Evolutionary conservation across 169 alveolate species (phyloP), one percentile per base, ranked within the genome.

Genomic region (Plasmodium falciparum): DNA sequence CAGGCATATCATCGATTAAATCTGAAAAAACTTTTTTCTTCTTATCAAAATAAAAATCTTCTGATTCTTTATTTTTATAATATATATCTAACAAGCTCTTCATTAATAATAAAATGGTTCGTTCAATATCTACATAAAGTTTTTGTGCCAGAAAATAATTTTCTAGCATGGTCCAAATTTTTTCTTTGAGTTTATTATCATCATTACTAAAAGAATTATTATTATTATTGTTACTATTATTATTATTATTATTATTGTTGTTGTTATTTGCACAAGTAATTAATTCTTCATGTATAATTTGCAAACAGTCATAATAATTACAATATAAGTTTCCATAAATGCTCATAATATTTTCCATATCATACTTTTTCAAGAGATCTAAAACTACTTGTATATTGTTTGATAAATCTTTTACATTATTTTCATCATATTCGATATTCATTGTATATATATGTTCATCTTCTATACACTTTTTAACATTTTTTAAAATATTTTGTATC

Each of bases 131-230:
- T 54, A 62, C 39, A 69, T 39, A 83, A 63, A 83, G 50, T 12
- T 83, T 83, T 69, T 83, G 67, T 39, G 47, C 13, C 2, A 63
- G 69, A 12, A 83, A 72, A 61, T 83, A 52, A 24, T 83, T 20
- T 83, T 83, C 91, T 26, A 83, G 43, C 15, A 17, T 43, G 13
- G n/a, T 69, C 91, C 91, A 83, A 20, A 83, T 45, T 11, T 83
- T 83, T 24, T 83, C 91, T 63, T 69, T 83, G 12, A 83, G 22
- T 13, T 43, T 69, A 56, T 39, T 39, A 39, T 39, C 7, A 4
- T 56, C 49, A 3, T 43, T 62, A 43, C 56, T 15, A 33, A 24
- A 13, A 2, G 24, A 17, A 9, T 59, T 54, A 11, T 78, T 24
- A 39, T 39, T 39, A 4, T 26, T 2, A 29, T 20, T 33, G 0